A percentile compares a stretch with the other conserved stretches of the same genome.
Evolutionary conservation across 1,139 yeast genomes (phyloP).

Genomic region (Suhomyces panamericanus): DNA sequence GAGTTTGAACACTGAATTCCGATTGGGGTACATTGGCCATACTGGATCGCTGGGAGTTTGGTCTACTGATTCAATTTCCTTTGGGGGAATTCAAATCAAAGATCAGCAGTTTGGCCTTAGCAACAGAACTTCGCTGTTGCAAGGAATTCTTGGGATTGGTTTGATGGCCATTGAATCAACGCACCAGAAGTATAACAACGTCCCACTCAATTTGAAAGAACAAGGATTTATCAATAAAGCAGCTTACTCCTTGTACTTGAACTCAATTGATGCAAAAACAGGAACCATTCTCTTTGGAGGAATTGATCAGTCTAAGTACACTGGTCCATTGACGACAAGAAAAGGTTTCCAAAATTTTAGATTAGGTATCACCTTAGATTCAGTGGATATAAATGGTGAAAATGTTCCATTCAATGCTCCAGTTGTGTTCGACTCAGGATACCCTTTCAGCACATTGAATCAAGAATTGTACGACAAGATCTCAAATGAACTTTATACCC

Average conservation of each 20-base stretch:
- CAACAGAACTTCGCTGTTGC: slow-evolving; percentile 13
- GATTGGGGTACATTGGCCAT: slow-evolving; percentile 18
- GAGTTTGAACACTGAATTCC: slow-evolving; percentile 9
- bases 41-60: slow-evolving; percentile 18
- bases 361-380: slow-evolving; percentile 2
- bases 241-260: slow-evolving; percentile 26
- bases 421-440: slow-evolving; percentile 7
- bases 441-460: not conserved
- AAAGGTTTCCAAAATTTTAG: not conserved
- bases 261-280: slow-evolving; percentile 10
- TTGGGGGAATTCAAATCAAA: slow-evolving; percentile 15
- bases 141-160: slow-evolving; percentile 45
- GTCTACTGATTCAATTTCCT: slow-evolving; percentile 18
- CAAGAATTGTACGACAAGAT: not conserved
- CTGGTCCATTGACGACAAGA: slow-evolving; percentile 17
- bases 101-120: slow-evolving; percentile 22
- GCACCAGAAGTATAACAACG: slow-evolving; percentile 16
- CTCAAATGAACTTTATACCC: not conserved
- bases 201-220: slow-evolving; percentile 23
- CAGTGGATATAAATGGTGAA: not conserved
- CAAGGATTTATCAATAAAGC: slow-evolving; percentile 22
- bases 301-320: slow-evolving; percentile 20
- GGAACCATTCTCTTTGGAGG: slow-evolving; percentile 24
- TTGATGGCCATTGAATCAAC: not conserved
- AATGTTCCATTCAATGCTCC: not conserved